Evolutionary conservation across 768 basidiomycete species (phyloP).

Genomic region (Lentinus brumalis): DNA sequence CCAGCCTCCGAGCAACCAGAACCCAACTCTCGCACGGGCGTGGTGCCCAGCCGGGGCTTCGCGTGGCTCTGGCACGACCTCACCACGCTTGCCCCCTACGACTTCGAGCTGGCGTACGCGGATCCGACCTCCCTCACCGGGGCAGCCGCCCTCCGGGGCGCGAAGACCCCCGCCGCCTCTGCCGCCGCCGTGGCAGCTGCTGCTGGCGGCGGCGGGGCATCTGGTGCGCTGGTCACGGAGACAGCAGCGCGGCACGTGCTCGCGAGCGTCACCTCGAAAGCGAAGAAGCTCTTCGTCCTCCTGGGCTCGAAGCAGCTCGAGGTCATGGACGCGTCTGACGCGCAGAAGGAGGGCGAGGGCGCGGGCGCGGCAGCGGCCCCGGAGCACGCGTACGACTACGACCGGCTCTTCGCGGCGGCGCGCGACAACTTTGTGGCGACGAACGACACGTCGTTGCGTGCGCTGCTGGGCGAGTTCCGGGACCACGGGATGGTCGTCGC

Average conservation of each 20-base stretch:
- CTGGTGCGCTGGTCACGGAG: slow-evolving; percentile 59
- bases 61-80: slow-evolving; percentile 89
- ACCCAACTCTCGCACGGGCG: slow-evolving; percentile 12
- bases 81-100: slow-evolving; percentile 83
- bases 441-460: slow-evolving; percentile 80
- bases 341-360: slow-evolving; percentile 15
- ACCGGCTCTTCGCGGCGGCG: slow-evolving; percentile 71
- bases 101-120: slow-evolving; percentile 69
- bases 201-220: slow-evolving; percentile 31
- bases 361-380: slow-evolving; percentile 37
- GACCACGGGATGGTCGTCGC: slow-evolving; percentile 86
- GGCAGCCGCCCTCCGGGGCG: slow-evolving; percentile 36
- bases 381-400: slow-evolving; percentile 61
- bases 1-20: slow-evolving; percentile 3
- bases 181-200: slow-evolving; percentile 35
- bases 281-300: slow-evolving; percentile 77
- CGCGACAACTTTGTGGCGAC: slow-evolving; percentile 86
- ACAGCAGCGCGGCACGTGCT: slow-evolving; percentile 80
- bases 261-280: slow-evolving; percentile 84
- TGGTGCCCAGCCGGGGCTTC: slow-evolving; percentile 48
- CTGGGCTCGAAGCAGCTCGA: slow-evolving; percentile 72
- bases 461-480: slow-evolving; percentile 85
- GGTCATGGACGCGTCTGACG: slow-evolving; percentile 46
- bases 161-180: slow-evolving; percentile 8
- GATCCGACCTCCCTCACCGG: slow-evolving; percentile 66